phyloP scores from a whole-genome alignment of 2,329 filamentous ascomycete species.

The Penicillium sp. region DNA sequence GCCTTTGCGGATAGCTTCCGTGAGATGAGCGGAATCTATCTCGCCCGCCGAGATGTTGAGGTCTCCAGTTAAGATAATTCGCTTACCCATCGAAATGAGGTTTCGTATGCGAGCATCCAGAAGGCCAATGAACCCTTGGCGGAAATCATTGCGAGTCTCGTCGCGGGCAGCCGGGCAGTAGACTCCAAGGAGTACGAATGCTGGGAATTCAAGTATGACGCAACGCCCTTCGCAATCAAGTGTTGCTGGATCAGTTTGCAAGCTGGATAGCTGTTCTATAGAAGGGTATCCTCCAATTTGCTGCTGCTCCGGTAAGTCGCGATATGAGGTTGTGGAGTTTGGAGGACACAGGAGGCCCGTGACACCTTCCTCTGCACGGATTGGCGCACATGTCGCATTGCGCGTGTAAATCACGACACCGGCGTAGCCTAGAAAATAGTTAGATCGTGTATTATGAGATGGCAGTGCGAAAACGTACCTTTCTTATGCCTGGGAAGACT shows the following conservation, averaged over 20 bases:
- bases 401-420: constrained; percentile 93
- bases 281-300: constrained; percentile 88
- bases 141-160: constrained; percentile 76
- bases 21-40: constrained; percentile 71
- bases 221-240: constrained; percentile 91
- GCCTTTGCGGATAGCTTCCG: constrained; percentile 68
- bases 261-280: constrained; percentile 59
- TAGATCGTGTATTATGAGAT: background rate
- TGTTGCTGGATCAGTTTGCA: constrained; percentile 61
- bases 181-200: constrained; percentile 87
- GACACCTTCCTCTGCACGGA: constrained; percentile 90
- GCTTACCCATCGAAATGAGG: constrained; percentile 72
- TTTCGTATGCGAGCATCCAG: constrained; percentile 84
- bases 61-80: constrained; percentile 81
- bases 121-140: constrained; percentile 71
- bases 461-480: constrained; percentile 49
- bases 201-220: constrained; percentile 86
- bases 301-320: constrained; percentile 67
- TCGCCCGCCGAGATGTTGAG: constrained; percentile 71
- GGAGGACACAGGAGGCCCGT: constrained; percentile 74
- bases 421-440: constrained; percentile 67
- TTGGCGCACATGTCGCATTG: constrained; percentile 78
- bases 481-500: constrained; percentile 92
- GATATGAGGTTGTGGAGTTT: constrained; percentile 65
- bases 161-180: constrained; percentile 90